Conservation (phyloP, 371 early-diverging fungal species). For the Apophysomyces elegans region DNA sequence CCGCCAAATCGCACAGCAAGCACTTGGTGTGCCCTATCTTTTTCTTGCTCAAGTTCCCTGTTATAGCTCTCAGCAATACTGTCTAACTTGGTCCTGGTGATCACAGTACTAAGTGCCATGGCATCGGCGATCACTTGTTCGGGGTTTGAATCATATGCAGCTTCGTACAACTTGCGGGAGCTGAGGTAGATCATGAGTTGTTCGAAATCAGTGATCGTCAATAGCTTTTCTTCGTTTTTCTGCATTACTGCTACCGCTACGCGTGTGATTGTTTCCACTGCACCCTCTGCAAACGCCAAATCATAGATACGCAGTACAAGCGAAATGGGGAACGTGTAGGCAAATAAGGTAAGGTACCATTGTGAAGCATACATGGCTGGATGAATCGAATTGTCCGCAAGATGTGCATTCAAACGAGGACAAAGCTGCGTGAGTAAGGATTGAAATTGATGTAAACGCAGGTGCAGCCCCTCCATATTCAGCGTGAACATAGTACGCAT, state of each 20-base stretch:
- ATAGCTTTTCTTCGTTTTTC: constrained; percentile 75
- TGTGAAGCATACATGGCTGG: constrained; percentile 92
- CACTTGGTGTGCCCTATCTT: constrained; percentile 56
- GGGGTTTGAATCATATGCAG: constrained; percentile 64
- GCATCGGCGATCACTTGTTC: constrained; percentile 79
- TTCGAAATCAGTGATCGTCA: constrained; percentile 84
- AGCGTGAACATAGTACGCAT: constrained; percentile 85
- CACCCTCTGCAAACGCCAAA: constrained; percentile 87
- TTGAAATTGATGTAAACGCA: constrained; percentile 88
- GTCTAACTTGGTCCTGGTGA: constrained; percentile 75
- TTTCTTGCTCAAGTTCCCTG: constrained; percentile 60
- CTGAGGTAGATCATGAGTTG: constrained; percentile 79
- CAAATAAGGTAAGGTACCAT: constrained; percentile 96
- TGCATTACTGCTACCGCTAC: constrained; percentile 87
- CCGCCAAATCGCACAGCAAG: constrained; percentile 44
- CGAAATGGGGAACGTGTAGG: constrained; percentile 89
- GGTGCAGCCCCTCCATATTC: constrained; percentile 87
- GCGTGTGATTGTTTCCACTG: constrained; percentile 83
- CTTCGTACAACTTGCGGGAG: constrained; percentile 78
- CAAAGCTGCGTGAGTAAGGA: constrained; percentile 78
- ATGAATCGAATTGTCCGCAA: constrained; percentile 73
- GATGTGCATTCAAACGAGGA: constrained; percentile 79
- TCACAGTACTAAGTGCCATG: constrained; percentile 65
- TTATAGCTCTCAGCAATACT: constrained; percentile 69
- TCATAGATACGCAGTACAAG: constrained; percentile 92